Percentiles rank a stretch among this genome's conserved stretches.
Conservation (phyloP, 805 yeast species). For the Candida piceae region DNA sequence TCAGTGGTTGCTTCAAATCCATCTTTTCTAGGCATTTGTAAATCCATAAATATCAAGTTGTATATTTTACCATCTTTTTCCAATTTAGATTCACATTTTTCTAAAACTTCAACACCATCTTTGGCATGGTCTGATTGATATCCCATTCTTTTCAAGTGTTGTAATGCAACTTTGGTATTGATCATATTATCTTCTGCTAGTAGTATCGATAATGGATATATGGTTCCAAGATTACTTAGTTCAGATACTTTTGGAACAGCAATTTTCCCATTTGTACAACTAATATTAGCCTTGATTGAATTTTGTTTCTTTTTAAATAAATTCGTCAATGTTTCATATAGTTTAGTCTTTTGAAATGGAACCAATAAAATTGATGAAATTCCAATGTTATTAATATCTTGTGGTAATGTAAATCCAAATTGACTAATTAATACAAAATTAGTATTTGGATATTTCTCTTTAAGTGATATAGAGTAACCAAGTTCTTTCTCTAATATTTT, state of each 20-base stretch:
- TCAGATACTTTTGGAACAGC: neutral
- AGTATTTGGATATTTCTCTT: conserved; percentile 1
- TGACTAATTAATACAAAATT: conserved; percentile 8
- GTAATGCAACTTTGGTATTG: conserved; percentile 45
- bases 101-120: conserved; percentile 43
- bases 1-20: conserved; percentile 48
- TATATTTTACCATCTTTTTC: conserved; percentile 31
- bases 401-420: conserved; percentile 12
- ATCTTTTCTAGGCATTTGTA: conserved; percentile 36
- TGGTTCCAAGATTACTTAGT: conserved; percentile 24
- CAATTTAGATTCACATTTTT: conserved; percentile 26
- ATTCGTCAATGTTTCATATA: conserved; percentile 15
- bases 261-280: neutral
- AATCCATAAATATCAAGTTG: conserved; percentile 52
- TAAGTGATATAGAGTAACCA: neutral
- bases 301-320: no score
- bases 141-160: conserved; percentile 44
- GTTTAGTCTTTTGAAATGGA: conserved; percentile 16
- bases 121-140: conserved; percentile 48
- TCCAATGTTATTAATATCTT: conserved; percentile 1
- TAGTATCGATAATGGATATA: conserved; percentile 42
- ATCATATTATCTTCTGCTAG: conserved; percentile 53
- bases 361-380: conserved; percentile 10
- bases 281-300: no score
- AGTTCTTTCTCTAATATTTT: neutral